Conservation (phyloP, 495 filamentous ascomycete genomes). For the Hypoxylon intermedium region DNA sequence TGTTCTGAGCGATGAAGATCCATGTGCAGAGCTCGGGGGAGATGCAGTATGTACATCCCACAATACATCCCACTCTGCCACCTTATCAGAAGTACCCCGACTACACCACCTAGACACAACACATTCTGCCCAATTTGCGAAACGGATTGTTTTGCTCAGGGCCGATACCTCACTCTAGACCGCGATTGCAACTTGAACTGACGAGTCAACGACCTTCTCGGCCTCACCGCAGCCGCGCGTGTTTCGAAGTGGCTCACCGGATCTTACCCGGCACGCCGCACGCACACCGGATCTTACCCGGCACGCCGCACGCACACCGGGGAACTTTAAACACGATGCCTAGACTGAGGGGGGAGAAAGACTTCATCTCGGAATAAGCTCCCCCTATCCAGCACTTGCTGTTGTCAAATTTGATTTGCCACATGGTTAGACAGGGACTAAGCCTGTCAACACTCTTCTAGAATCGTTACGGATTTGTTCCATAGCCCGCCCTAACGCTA, state of each 20-base stretch:
- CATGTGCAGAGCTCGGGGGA: slow-evolving; percentile 22
- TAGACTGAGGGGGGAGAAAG: slow-evolving; percentile 11
- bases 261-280: slow-evolving; percentile 36
- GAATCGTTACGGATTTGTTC: slow-evolving; percentile 42
- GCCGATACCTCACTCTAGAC: slow-evolving; percentile 8
- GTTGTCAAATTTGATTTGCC: slow-evolving; percentile 35
- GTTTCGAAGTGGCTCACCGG: slow-evolving; percentile 35
- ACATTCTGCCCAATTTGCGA: neutral
- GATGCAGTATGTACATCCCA: neutral
- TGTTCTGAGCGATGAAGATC: slow-evolving; percentile 30
- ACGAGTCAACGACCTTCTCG: slow-evolving; percentile 24
- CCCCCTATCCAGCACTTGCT: slow-evolving; percentile 11
- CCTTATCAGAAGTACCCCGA: no score
- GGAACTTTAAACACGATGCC: slow-evolving; percentile 24
- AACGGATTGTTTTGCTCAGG: slow-evolving; percentile 8
- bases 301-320: slow-evolving; percentile 22
- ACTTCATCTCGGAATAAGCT: slow-evolving; percentile 31
- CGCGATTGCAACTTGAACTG: neutral
- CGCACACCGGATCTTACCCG: slow-evolving; percentile 21
- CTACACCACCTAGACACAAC: no score
- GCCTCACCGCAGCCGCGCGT: slow-evolving; percentile 38
- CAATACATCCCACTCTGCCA: neutral
- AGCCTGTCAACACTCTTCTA: slow-evolving; percentile 34
- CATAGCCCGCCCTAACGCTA: slow-evolving; percentile 33
- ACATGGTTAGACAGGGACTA: slow-evolving; percentile 36